Percentiles rank a stretch among this genome's conserved stretches.
phyloP scores from a whole-genome alignment of 2,329 filamentous ascomycete genomes.

The Ascochyta koolunga region DNA sequence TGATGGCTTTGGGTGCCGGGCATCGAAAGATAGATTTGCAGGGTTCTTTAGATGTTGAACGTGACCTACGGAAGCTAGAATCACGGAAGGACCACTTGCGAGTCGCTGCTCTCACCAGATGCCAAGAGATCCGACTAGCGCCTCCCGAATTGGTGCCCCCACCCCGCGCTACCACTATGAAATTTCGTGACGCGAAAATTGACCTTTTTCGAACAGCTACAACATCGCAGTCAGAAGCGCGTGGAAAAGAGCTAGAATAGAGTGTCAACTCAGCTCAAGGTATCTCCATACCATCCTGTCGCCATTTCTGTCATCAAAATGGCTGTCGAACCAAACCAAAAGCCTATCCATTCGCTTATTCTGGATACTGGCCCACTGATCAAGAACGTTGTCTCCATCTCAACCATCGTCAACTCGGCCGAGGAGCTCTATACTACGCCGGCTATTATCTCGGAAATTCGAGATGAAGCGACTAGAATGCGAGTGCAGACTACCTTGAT shows the following conservation, averaged over 20 bases:
- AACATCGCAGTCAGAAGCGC: background rate
- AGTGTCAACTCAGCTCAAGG: conserved; percentile 4
- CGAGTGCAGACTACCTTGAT: conserved; percentile 83
- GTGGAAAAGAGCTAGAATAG: background rate
- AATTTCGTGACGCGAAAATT: conserved; percentile 16
- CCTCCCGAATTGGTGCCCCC: conserved; percentile 1
- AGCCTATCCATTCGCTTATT: conserved; percentile 80
- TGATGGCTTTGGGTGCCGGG: background rate
- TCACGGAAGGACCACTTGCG: conserved; percentile 1
- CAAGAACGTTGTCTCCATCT: conserved; percentile 86
- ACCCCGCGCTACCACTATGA: conserved; percentile 28
- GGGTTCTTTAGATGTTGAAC: conserved; percentile 13
- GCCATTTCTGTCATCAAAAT: conserved; percentile 23
- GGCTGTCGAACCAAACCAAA: conserved; percentile 50
- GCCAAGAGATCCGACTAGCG: conserved; percentile 14
- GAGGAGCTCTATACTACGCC: conserved; percentile 73
- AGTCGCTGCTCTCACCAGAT: background rate
- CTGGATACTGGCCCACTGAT: conserved; percentile 93
- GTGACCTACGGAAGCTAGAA: conserved; percentile 10
- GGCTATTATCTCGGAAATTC: conserved; percentile 83
- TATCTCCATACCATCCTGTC: conserved; percentile 7
- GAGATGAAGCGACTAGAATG: conserved; percentile 79
- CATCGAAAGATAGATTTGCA: background rate
- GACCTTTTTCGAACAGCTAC: conserved; percentile 1
- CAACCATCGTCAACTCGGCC: conserved; percentile 77